Percentiles rank a stretch among this genome's conserved stretches.
Conservation (phyloP, 2,329 filamentous ascomycete genomes). For the Aspergillus floridensis region DNA sequence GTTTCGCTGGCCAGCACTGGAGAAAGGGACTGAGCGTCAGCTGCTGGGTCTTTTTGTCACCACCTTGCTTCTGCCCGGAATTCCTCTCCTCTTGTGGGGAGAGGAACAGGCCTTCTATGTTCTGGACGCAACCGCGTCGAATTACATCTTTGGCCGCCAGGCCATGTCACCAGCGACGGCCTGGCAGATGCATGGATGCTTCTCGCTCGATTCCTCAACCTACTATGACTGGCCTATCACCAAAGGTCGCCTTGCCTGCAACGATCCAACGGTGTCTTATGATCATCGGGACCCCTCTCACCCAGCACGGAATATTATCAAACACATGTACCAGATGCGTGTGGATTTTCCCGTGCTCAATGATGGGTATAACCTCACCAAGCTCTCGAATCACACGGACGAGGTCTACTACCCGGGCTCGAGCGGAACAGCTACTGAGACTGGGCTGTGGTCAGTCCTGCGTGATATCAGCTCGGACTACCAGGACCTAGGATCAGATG, state of each 20-base stretch:
- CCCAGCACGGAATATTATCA: conserved; percentile 58
- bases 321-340: conserved; percentile 60
- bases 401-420: conserved; percentile 52
- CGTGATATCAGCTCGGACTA: conserved; percentile 49
- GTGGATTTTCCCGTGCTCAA: conserved; percentile 57
- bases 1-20: conserved; percentile 60
- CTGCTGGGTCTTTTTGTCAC: conserved; percentile 58
- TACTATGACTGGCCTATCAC: conserved; percentile 58
- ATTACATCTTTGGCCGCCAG: conserved; percentile 63
- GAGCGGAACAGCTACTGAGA: conserved; percentile 52
- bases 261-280: conserved; percentile 55
- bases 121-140: conserved; percentile 60
- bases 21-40: conserved; percentile 55
- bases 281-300: conserved; percentile 62
- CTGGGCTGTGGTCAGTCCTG: conserved; percentile 58
- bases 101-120: conserved; percentile 64
- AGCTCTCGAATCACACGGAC: conserved; percentile 56
- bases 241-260: conserved; percentile 52
- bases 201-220: conserved; percentile 53
- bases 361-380: conserved; percentile 54
- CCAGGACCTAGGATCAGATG: conserved; percentile 48
- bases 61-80: conserved; percentile 58
- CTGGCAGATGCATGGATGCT: conserved; percentile 64
- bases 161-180: conserved; percentile 59
- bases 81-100: conserved; percentile 61